Base-by-base conservation (phyloP, 257 asterid genomes). In the Echites panduratus region DNA sequence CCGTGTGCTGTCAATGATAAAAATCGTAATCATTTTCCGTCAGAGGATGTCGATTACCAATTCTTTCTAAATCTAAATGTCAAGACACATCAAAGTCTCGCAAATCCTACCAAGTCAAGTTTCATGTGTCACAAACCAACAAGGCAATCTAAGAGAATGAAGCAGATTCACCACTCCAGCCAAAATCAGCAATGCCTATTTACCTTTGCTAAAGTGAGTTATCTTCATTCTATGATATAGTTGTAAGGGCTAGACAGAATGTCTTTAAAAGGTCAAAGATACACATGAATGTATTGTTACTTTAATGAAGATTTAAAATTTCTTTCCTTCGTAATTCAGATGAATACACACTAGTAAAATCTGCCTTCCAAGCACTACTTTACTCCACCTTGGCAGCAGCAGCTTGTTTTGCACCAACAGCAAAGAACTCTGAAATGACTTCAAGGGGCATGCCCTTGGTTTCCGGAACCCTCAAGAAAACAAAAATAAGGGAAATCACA, bases 391-490 rank as follows among this genome's bases (percentile, higher is more conserved):
- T 83, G 9, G 75, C 74, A 20, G 78, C 73, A n/a, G 64, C 83
- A 56, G 73, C 71, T 70, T 86, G 90, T 70, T 81, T 81, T 32
- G 97, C 92, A 13, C 96, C 98, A 40, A 89, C 92, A 49, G 96
- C 89, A 8, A 92, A 92, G 85, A 92, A 89, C 82, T 89, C 95
- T 0, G 93, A 83, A 75, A 91, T 91, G 50, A 91, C 97, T 75
- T 88, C 97, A 70, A 92, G 71, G 44, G 97, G 96, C 97, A 89
- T 89, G 40, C 97, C 97, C 77, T 89, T 92, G 0, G 97, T 92
- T 68, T 88, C 96, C 0, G 93, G 96, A 29, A 92, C 96, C 89
- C 90, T 87, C 79, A 85, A 75, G 89, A 68, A 92, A 32, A 89
- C 79, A 78, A 92, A 92, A 5, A 87, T 12, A 93, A 88, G 89